A percentile compares a stretch with the other conserved stretches of the same genome.
phyloP scores from a whole-genome alignment of 768 basidiomycete species.

The Sporobolomyces phaffii region DNA sequence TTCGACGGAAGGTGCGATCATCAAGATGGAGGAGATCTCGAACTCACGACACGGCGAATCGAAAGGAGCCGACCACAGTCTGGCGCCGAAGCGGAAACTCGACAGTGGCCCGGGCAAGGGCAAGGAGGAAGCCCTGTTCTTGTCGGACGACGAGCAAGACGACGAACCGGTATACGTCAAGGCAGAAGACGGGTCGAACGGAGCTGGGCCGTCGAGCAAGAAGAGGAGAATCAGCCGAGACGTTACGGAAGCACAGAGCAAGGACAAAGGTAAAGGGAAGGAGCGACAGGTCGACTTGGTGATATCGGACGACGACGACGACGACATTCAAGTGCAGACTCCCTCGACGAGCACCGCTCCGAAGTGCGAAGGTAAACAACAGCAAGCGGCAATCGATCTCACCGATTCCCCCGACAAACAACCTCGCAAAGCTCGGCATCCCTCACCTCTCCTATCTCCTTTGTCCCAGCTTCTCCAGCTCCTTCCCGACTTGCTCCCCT shows the following conservation, averaged over 20 bases:
- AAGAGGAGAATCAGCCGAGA: neutral
- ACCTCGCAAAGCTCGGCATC: neutral
- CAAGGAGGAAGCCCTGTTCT: neutral
- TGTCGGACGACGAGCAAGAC: neutral
- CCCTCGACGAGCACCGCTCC: neutral
- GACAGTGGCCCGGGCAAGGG: neutral
- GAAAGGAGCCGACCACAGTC: too few relatives aligned
- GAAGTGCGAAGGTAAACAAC: neutral
- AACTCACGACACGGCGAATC: too few relatives aligned
- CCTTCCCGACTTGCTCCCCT: slow-evolving; percentile 25
- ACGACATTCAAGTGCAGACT: neutral
- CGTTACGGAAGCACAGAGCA: neutral
- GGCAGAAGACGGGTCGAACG: neutral
- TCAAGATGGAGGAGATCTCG: too few relatives aligned
- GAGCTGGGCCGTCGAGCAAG: neutral
- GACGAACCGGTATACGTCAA: neutral
- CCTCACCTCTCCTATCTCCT: neutral
- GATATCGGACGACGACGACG: slow-evolving; percentile 6
- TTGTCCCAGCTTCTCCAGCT: slow-evolving; percentile 12
- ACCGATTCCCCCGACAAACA: too few relatives aligned
- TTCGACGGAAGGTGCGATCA: too few relatives aligned
- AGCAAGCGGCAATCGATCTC: neutral
- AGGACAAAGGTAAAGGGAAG: neutral
- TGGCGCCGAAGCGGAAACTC: neutral
- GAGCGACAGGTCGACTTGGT: neutral